phyloP scores from a whole-genome alignment of 495 filamentous ascomycete species.

The Talaromyces wortmannii region DNA sequence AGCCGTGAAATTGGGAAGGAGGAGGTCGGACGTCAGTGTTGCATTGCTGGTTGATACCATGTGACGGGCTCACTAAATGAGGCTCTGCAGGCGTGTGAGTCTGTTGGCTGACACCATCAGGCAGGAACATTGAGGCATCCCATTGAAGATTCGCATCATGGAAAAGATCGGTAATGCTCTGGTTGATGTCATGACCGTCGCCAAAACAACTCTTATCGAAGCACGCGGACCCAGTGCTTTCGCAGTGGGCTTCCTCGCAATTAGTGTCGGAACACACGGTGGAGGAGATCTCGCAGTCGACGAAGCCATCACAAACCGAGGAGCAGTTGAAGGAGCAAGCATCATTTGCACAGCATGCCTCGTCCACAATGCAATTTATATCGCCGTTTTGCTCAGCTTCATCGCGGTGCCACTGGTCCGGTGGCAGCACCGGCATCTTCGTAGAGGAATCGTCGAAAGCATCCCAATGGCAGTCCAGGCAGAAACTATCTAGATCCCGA shows the following conservation, averaged over 20 bases:
- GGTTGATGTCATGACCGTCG: constrained; percentile 15
- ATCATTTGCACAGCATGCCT: constrained; percentile 37
- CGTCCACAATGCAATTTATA: constrained; percentile 22
- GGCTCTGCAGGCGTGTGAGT: not conserved
- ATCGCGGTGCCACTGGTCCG: constrained; percentile 24
- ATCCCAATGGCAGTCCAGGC: constrained; percentile 40
- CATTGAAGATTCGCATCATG: constrained; percentile 22
- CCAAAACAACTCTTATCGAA: constrained; percentile 37
- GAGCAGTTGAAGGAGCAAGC: constrained; percentile 34
- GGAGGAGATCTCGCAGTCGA: constrained; percentile 34
- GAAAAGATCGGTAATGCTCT: constrained; percentile 26
- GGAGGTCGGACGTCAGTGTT: not conserved
- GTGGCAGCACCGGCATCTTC: constrained; percentile 1
- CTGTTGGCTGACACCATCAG: constrained; percentile 9
- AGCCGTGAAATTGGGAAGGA: not conserved
- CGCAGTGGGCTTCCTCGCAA: constrained; percentile 25
- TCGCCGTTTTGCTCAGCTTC: constrained; percentile 21
- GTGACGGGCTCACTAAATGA: not conserved
- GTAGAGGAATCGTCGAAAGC: constrained; percentile 17
- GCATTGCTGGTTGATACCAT: not conserved
- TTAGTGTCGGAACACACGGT: constrained; percentile 31
- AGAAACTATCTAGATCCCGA: constrained; percentile 28
- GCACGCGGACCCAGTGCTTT: constrained; percentile 27
- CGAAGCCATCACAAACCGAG: constrained; percentile 37
- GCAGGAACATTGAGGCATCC: constrained; percentile 21